Evolutionary conservation across 768 basidiomycete species (phyloP).

Genomic region (Tricholoma furcatifolium): DNA sequence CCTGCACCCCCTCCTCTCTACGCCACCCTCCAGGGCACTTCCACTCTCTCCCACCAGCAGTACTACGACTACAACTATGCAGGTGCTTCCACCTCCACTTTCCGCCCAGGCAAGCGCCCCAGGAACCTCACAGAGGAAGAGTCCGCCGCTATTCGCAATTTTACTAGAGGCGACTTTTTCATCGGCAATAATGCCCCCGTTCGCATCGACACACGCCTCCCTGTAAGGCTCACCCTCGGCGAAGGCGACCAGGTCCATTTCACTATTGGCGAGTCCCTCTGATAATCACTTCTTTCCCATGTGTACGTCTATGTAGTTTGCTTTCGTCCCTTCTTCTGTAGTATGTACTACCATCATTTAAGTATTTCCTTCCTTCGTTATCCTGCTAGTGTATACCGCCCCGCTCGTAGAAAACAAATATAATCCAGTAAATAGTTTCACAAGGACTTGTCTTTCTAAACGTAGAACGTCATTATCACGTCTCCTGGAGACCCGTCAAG

Average conservation of each 20-base stretch:
- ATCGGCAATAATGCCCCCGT: constrained; percentile 80
- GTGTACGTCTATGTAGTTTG: background rate
- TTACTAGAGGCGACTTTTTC: constrained; percentile 79
- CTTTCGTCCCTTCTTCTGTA: too few species aligned
- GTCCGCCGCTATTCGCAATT: constrained; percentile 79
- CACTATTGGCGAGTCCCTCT: constrained; percentile 44
- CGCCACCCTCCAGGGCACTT: constrained; percentile 41
- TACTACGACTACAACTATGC: constrained; percentile 82
- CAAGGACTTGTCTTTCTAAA: too few species aligned
- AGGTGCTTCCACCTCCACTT: constrained; percentile 70
- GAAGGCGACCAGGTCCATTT: constrained; percentile 82
- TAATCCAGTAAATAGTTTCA: too few species aligned
- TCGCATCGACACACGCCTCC: constrained; percentile 77
- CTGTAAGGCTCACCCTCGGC: constrained; percentile 75
- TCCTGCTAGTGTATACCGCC: too few species aligned
- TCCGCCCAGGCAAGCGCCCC: constrained; percentile 78
- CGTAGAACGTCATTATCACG: too few species aligned
- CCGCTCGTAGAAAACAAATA: too few species aligned
- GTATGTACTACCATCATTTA: too few species aligned
- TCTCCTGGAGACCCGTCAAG: too few species aligned
- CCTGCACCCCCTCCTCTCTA: constrained; percentile 50
- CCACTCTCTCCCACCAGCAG: constrained; percentile 58
- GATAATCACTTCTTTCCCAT: background rate
- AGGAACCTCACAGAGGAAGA: constrained; percentile 82
- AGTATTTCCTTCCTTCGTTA: too few species aligned